These are phyloP conservation scores for Fonsecaea monophora DNA, from an alignment of 2,329 filamentous ascomycete genomes.

Conservation along the genomic window DNA sequence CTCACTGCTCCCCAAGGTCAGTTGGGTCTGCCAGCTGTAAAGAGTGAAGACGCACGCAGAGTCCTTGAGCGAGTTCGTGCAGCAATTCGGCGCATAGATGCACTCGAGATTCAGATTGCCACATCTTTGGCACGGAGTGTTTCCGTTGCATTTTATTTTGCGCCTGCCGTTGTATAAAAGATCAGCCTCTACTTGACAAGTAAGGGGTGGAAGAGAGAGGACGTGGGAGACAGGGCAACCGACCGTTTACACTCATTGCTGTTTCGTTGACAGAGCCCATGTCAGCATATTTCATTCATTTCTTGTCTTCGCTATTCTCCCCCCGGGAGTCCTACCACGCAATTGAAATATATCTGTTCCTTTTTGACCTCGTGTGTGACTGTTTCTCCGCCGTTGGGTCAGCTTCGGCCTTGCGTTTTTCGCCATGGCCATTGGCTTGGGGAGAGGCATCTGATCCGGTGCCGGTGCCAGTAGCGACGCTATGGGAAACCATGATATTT, in stretches of 20 bases:
- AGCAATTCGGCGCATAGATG: constrained; percentile 71
- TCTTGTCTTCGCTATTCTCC: background rate
- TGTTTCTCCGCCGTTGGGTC: constrained; percentile 27
- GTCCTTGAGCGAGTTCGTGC: constrained; percentile 82
- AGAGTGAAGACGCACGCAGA: constrained; percentile 65
- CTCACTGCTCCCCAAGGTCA: constrained; percentile 59
- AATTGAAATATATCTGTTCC: constrained; percentile 72
- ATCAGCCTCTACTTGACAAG: constrained; percentile 2
- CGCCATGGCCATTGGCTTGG: constrained; percentile 28
- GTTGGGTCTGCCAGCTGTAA: background rate
- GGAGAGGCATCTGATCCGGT: constrained; percentile 34
- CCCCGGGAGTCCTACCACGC: constrained; percentile 60
- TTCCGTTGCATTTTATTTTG: constrained; percentile 72
- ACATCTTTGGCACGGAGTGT: constrained; percentile 69
- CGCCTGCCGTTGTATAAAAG: constrained; percentile 43
- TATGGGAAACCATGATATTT: constrained; percentile 26
- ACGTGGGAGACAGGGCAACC: background rate
- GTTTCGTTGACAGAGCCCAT: constrained; percentile 25
- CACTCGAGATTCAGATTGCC: constrained; percentile 69
- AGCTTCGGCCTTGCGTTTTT: constrained; percentile 37
- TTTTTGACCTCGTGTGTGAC: constrained; percentile 60
- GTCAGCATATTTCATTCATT: constrained; percentile 1
- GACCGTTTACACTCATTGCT: constrained; percentile 68
- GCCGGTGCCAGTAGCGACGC: constrained; percentile 17
- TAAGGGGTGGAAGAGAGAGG: background rate